Evolutionary conservation across 495 filamentous ascomycete genomes (phyloP), one percentile per base, ranked within the genome.

Genomic region (Neurospora hispaniola): DNA sequence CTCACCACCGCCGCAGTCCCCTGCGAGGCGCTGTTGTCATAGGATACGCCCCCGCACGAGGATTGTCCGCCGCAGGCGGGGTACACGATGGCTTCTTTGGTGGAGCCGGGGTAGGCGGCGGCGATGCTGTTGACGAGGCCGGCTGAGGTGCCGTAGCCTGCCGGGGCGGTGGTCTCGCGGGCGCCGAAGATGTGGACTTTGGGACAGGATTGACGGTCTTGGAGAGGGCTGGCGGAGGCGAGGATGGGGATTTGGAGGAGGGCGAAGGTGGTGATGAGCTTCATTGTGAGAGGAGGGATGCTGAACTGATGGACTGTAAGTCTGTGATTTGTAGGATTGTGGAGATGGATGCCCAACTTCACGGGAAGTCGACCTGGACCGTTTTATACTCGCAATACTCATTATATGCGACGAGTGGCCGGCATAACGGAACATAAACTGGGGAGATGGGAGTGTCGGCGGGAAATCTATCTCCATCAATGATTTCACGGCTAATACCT

Each of bases 101-200:
- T 89, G 7, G 87, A 77, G 9, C 87, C 86, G 0, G 88, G 75
- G 75, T 87, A 87, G 7, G 86, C 85, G 44, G 78, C 75, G n/a
- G 83, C 73, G 12, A 89, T 78, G 38, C 82, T 79, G 75, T 90
- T 84, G 77, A 90, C 88, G 38, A 90, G 84, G 0, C 82, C 82
- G 70, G 73, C 78, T 31, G 85, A 81, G 38, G 86, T 85, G 14
- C 88, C 87, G 75, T 86, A 89, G 18, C 89, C 89, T 8, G 83
- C 75, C 3, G 85, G 73, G 3, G 77, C 89, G 0, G 88, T 89
- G 12, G 89, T 91, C 81, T 91, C 90, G 68, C 90, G 88, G 0
- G 89, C 90, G 9, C 89, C 89, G 70, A 90, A 89, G 54, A 89
- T 82, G 76, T 90, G 89, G 39, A 90, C 79, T 40, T 80, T 75